phyloP scores from a whole-genome alignment of 2,329 filamentous ascomycete species.

The Capronia epimyces region DNA sequence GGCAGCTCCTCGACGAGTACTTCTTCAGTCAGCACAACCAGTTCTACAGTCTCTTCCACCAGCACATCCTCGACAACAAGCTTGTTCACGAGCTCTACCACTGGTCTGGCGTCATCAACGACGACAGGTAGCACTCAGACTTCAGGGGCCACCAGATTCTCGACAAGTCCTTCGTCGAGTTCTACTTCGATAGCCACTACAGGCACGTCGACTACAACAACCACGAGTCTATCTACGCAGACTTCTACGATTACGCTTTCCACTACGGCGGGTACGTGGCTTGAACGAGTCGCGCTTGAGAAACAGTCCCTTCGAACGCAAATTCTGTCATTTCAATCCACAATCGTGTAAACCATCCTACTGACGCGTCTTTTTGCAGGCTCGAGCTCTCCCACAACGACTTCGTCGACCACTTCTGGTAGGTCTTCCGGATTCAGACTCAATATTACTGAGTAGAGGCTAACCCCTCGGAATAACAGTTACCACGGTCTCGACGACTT shows the following conservation, averaged over 20 bases:
- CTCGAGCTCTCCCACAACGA: slow-evolving; percentile 15
- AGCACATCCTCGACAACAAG: neutral
- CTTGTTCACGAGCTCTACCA: neutral
- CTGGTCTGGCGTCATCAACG: neutral
- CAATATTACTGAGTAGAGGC: no score
- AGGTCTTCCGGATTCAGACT: no score
- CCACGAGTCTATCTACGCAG: neutral
- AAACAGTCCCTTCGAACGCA: neutral
- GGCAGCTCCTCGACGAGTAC: neutral
- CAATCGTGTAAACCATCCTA: neutral
- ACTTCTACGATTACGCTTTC: neutral
- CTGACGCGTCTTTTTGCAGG: neutral
- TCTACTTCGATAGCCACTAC: neutral
- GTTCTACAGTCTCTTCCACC: no score
- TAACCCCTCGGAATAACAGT: neutral
- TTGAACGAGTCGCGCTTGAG: neutral
- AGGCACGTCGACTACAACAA: slow-evolving; percentile 1
- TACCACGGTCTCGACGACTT: neutral
- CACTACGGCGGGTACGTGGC: slow-evolving; percentile 1
- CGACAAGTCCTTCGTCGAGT: neutral
- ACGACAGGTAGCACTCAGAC: neutral
- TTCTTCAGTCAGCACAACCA: neutral
- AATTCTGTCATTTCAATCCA: neutral
- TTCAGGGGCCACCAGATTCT: neutral
- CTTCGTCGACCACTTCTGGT: slow-evolving; percentile 5